Conservation (phyloP, 2,329 filamentous ascomycete genomes). For the Teratosphaeria viscida region DNA sequence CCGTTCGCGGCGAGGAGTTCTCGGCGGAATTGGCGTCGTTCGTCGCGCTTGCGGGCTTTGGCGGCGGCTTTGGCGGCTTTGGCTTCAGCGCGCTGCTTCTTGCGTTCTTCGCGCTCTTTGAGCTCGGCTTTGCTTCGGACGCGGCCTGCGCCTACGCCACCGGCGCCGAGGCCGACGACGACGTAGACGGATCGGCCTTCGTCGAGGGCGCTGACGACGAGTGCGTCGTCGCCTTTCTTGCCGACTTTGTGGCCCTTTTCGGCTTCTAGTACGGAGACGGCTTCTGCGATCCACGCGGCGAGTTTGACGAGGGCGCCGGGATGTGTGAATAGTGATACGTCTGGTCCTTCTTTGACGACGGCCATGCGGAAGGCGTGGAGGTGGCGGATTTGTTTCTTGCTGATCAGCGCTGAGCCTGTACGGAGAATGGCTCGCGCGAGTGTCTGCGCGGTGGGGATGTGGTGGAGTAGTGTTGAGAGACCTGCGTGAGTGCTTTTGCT, state of each 20-base stretch:
- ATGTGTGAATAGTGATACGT: constrained; percentile 83
- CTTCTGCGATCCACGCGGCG: constrained; percentile 87
- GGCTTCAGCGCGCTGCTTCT: constrained; percentile 49
- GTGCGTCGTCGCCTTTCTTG: constrained; percentile 41
- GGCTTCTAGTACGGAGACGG: constrained; percentile 77
- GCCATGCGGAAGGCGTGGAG: constrained; percentile 88
- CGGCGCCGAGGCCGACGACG: constrained; percentile 65
- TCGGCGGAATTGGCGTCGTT: constrained; percentile 43
- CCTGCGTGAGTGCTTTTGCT: constrained; percentile 25
- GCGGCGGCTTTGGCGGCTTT: constrained; percentile 41
- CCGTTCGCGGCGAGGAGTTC: constrained; percentile 50
- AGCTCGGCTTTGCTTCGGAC: constrained; percentile 23
- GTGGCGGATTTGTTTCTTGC: constrained; percentile 89
- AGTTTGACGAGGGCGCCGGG: constrained; percentile 88
- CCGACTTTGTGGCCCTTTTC: constrained; percentile 60
- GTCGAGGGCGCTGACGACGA: constrained; percentile 84
- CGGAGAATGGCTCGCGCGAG: constrained; percentile 87
- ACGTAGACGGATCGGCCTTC: constrained; percentile 81
- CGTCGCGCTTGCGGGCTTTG: neutral
- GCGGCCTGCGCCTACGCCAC: constrained; percentile 39
- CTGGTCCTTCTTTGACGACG: constrained; percentile 88
- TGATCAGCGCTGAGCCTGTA: constrained; percentile 80
- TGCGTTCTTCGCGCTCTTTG: constrained; percentile 52
- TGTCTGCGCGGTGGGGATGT: constrained; percentile 74
- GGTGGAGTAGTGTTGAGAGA: constrained; percentile 63